Base-by-base conservation (phyloP, 2,329 filamentous ascomycete genomes). In the Cladorrhinum sp. region DNA sequence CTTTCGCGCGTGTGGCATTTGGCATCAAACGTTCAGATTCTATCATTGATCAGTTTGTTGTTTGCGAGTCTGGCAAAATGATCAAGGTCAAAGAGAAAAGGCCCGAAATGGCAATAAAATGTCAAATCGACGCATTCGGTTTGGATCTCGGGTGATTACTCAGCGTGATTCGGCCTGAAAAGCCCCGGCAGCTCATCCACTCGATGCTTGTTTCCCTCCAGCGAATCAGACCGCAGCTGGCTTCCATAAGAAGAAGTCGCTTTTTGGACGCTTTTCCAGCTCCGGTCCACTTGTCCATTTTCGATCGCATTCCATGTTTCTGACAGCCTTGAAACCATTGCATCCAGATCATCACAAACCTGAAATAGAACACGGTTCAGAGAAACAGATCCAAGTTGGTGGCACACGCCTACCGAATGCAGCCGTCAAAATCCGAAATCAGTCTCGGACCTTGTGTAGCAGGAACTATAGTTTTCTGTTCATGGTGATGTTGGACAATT, bases 191-290 rank as follows among this genome's bases (percentile, higher is more conserved):
- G 16, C 42, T 46, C 42, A 46, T 46, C 42, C 42, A 46, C 42
- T 46, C 10, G 42, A 36, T 46, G 42, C 18, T 21, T 46, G 14
- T 20, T 21, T n/a, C 20, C n/a, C 36, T 21, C 55, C 33, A 60
- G 36, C 69, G 48, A 71, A 70, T 70, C 59, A 67, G 59, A 66
- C 26, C 10, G 12, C 20, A 46, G 53, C 54, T 59, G 60, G 46
- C 63, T 64, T 70, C 69, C 69, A 53, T 65, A 71, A 71, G 66
- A 66, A 71, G 69, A 65, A 71, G 66, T 66, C 65, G 60, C 28
- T 55, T 55, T 54, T 61, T 55, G 54, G 59, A 49, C 14, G 33
- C 33, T 16, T 16, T 57, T 57, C 46, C 65, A 62, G 62, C 39
- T 49, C 64, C 54, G 56, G 28, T 24, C 55, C 57, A 58, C 64